Evolutionary conservation across 2,329 filamentous ascomycete genomes (phyloP).

Genomic region (Fusarium cicatricum): DNA sequence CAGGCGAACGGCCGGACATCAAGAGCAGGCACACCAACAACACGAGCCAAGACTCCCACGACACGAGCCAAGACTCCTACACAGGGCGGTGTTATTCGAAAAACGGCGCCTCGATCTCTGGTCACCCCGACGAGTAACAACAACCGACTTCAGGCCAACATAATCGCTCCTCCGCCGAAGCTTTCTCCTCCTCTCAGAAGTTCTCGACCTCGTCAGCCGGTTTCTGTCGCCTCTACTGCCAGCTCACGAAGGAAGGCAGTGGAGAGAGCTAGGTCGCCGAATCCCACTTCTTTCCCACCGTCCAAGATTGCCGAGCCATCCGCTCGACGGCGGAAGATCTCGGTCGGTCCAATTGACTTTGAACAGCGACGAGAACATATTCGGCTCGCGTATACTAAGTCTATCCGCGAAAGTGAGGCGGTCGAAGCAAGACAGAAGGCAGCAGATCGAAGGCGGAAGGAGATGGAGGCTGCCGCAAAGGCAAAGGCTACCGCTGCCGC

Average conservation of each 20-base stretch:
- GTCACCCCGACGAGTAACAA: constrained; percentile 62
- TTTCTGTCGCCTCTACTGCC: constrained; percentile 77
- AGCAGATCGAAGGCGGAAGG: constrained; percentile 60
- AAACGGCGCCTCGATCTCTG: constrained; percentile 52
- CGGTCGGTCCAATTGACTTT: constrained; percentile 82
- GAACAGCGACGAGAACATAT: constrained; percentile 83
- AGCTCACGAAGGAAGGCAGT: constrained; percentile 72
- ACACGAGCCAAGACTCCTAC: constrained; percentile 56
- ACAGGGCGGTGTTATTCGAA: constrained; percentile 47
- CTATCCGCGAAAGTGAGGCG: constrained; percentile 77
- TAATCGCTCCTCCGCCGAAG: constrained; percentile 74
- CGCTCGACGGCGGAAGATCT: constrained; percentile 60
- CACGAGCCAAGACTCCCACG: constrained; percentile 52
- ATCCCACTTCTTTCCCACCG: constrained; percentile 44
- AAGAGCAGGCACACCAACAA: constrained; percentile 49
- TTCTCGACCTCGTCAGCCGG: constrained; percentile 80
- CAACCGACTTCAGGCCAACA: constrained; percentile 74
- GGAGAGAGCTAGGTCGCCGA: constrained; percentile 62
- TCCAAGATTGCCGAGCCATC: constrained; percentile 49
- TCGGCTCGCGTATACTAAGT: constrained; percentile 84
- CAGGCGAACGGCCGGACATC: constrained; percentile 52
- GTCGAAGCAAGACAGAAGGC: constrained; percentile 62
- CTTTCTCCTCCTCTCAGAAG: constrained; percentile 82
- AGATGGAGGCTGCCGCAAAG: constrained; percentile 55
- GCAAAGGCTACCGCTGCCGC: constrained; percentile 48